phyloP scores from a whole-genome alignment of 2,329 filamentous ascomycete species.

The Paracorniculantispora psalliotae region DNA sequence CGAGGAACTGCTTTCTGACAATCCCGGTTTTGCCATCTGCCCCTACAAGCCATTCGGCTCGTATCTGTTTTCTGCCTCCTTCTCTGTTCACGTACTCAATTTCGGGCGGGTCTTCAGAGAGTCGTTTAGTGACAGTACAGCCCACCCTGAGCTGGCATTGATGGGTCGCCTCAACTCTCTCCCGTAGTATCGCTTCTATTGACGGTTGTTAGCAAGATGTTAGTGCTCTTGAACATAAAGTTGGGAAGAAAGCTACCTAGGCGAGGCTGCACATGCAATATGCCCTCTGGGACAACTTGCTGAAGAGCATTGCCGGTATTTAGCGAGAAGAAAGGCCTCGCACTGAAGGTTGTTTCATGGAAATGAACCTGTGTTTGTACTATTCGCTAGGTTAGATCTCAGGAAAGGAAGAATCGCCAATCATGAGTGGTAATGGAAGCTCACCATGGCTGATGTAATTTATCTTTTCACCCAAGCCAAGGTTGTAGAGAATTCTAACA shows the following conservation, averaged over 20 bases:
- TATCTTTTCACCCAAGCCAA: constrained; percentile 20
- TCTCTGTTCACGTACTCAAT: background rate
- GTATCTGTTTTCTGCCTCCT: background rate
- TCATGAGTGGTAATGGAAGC: background rate
- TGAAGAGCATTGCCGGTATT: background rate
- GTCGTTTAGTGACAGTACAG: constrained; percentile 13
- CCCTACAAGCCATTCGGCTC: constrained; percentile 28
- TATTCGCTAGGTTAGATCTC: background rate
- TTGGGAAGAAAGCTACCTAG: background rate
- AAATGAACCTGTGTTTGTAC: constrained; percentile 16
- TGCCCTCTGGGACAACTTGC: background rate
- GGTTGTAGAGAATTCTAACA: constrained; percentile 21
- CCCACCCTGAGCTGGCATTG: background rate
- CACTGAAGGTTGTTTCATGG: constrained; percentile 18
- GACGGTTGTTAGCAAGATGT: too few species aligned
- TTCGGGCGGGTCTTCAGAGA: constrained; percentile 23
- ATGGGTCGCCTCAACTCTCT: constrained; percentile 18
- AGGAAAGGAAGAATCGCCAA: too few species aligned
- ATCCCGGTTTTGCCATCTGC: constrained; percentile 45
- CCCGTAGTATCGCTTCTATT: constrained; percentile 4
- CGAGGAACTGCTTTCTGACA: constrained; percentile 41
- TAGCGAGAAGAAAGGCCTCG: background rate
- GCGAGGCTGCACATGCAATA: constrained; percentile 14
- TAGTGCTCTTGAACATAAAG: too few species aligned
- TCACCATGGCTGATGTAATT: background rate